Evolutionary conservation across 148 eudicot species (phyloP).

Genomic region (Rhododendron vialii): DNA sequence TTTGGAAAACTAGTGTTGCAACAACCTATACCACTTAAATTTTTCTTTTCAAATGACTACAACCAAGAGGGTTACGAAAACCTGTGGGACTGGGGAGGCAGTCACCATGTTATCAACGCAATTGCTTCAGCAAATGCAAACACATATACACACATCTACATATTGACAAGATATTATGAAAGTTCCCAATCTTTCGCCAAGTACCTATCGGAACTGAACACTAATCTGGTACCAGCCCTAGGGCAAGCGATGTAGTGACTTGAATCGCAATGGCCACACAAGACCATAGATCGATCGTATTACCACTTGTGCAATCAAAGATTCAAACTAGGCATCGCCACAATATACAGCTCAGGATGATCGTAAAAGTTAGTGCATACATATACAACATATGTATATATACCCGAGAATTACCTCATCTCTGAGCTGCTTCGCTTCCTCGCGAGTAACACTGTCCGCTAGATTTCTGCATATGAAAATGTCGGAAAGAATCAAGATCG

Average conservation of each 20-base stretch:
- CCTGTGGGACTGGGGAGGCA: background rate
- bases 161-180: background rate
- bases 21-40: background rate
- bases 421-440: conserved; percentile 75
- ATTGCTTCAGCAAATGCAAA: background rate
- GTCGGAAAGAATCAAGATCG: conserved; percentile 24
- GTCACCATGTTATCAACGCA: background rate
- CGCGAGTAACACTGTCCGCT: conserved; percentile 63
- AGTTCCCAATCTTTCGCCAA: background rate
- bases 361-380: background rate
- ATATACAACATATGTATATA: too few relatives aligned
- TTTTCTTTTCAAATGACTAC: background rate
- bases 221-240: background rate
- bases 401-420: conserved; percentile 56
- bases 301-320: background rate
- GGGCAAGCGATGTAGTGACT: background rate
- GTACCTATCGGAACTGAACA: background rate
- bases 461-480: conserved; percentile 27
- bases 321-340: background rate
- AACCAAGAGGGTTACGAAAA: background rate
- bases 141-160: background rate
- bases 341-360: conserved; percentile 1
- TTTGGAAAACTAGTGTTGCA: background rate
- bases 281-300: background rate
- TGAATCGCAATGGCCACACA: background rate